Evolutionary conservation across 768 basidiomycete genomes (phyloP), one percentile per base, ranked within the genome.

Genomic region (Dioszegia aurantiaca): DNA sequence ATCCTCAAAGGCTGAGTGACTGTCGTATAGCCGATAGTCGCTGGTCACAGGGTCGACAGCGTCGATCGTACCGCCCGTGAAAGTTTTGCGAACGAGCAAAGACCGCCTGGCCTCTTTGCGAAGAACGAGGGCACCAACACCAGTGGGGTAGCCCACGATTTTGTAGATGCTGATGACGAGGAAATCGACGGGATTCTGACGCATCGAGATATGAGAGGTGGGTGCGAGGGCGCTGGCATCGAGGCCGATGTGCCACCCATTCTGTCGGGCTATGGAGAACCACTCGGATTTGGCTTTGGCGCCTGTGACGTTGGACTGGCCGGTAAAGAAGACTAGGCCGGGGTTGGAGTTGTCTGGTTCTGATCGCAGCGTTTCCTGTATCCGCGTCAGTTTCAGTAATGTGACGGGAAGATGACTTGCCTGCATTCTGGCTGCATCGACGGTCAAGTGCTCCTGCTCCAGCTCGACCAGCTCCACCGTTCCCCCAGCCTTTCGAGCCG

Each of bases 141-240:
- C 48, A 26, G 48, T 51, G 21, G 48, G 48, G 21, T 51, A 51
- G 8, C 48, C 48, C 28, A 51, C 24, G 48, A 51, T 51, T 23
- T 51, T 51, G 48, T 51, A 51, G 30, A 51, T 37, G 30, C 48
- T 51, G 9, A 51, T 31, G 9, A 51, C 48, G 16, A 51, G 48
- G 36, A 51, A 51, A 21, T 51, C 48, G 48, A 51, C 11, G 9
- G 48, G 48, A n/a, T 30, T 17, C 9, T 31, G 31, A 4, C 11
- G 4, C 9, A 51, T 3, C 11, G 48, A 51, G 48, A 51, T 51
- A 12, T 4, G 48, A 4, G 48, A 31, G n/a, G 28, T n/a, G 12
- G 48, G 48, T 4, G 48, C 48, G 23, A 51, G 48, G 4, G 48
- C 48, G 36, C 48, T 51, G 17, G 48, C 48, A 23, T 51, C 48